Evolutionary conservation across 768 basidiomycete genomes (phyloP).

Genomic region (Saitozyma sp.): DNA sequence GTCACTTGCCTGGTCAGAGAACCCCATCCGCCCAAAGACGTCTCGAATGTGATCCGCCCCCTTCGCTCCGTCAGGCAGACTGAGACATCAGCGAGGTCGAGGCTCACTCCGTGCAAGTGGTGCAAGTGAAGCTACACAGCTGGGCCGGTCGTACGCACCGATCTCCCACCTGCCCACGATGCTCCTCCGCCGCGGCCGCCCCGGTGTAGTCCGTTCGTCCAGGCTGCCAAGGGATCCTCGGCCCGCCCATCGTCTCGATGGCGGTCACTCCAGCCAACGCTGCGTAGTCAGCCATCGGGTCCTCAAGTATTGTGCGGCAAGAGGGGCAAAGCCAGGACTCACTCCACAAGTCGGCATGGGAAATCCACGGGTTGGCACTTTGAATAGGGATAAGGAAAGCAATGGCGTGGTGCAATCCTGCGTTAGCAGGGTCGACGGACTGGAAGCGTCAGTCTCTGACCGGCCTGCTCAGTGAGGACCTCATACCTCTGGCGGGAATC

Average conservation of each 20-base stretch:
- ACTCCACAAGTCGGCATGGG: constrained; percentile 51
- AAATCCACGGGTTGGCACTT: constrained; percentile 52
- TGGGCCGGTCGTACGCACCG: constrained; percentile 19
- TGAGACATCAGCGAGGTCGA: constrained; percentile 3
- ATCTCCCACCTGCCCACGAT: constrained; percentile 47
- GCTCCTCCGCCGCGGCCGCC: constrained; percentile 42
- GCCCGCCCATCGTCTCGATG: constrained; percentile 50
- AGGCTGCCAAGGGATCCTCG: constrained; percentile 50
- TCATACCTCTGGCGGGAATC: constrained; percentile 48
- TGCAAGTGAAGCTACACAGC: not conserved
- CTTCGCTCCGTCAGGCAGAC: constrained; percentile 51
- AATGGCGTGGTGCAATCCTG: constrained; percentile 51
- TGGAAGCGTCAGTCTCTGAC: constrained; percentile 6
- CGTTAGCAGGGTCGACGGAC: constrained; percentile 47
- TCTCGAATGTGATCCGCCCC: constrained; percentile 51
- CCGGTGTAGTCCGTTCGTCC: constrained; percentile 50
- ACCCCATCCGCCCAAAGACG: constrained; percentile 52
- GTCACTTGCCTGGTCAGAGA: constrained; percentile 42
- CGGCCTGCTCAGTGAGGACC: too few species aligned
- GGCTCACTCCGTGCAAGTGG: not conserved
- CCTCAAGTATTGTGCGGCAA: not conserved
- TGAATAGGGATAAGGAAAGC: constrained; percentile 52
- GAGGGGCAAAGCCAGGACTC: constrained; percentile 8
- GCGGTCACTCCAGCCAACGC: constrained; percentile 51
- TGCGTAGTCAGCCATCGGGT: constrained; percentile 48